Base-by-base conservation (phyloP, 2,329 filamentous ascomycete species). In the Fusarium nisikadoi region DNA sequence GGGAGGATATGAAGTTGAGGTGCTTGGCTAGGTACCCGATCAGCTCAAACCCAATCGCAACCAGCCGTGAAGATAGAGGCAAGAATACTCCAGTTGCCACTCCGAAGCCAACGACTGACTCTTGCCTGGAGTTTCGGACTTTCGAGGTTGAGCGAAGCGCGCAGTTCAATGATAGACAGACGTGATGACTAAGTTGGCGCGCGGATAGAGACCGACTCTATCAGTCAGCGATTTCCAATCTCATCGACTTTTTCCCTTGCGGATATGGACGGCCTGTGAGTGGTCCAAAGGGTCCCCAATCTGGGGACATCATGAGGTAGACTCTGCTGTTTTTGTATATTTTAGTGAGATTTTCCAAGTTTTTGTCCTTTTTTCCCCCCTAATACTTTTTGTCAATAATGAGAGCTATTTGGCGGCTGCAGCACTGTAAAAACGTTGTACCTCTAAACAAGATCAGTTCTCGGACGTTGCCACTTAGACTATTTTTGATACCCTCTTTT, bases 171-270 rank as follows among this genome's bases (percentile, higher is more conserved):
- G 7, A 31, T 35, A 56, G 52, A 69, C 17, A 31, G 41, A 41
- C 59, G 47, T 29, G 46, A 73, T 76, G 69, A 76, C 75, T 76
- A 68, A 76, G 66, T 38, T 68, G 62, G 55, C 75, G 75, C 75
- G 75, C 75, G 75, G 65, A 41, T 36, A 39, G 43, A 53, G 49
- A 52, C 71, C 61, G 65, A 41, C 46, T 56, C 56, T 31, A 68
- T 73, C 70, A 72, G 70, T 74, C 68, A 74, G 71, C 64, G 53
- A 68, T 74, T 74, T 73, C 33, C 65, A 72, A 74, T 72, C 68
- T 45, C 17, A 31, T 55, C 27, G 38, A 68, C 35, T 49, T 65
- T 57, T 60, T 56, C 46, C 17, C 12, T 49, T 39, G 55, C 47
- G 60, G 54, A 53, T 65, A 62, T 60, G 57, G 52, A 36, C 25